Evolutionary conservation across 148 eudicot genomes (phyloP).

Genomic region (Chenopodium album): DNA sequence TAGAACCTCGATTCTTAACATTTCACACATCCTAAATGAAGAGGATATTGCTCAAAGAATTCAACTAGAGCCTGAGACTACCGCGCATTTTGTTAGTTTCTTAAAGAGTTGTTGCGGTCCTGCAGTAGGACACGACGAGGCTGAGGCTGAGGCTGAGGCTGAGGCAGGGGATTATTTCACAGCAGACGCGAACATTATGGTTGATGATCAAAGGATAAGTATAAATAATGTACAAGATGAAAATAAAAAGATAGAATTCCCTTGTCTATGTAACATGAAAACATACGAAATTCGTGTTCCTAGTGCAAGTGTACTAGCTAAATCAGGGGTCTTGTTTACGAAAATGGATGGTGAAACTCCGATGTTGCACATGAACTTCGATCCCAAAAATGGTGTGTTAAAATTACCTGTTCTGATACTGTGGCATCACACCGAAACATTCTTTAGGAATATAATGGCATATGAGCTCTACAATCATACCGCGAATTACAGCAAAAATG

Average conservation of each 20-base stretch:
- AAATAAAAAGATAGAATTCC: neutral
- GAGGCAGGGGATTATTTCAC: neutral
- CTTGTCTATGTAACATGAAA: constrained; percentile 20
- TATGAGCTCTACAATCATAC: constrained; percentile 22
- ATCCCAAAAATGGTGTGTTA: neutral
- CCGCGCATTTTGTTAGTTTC: constrained; percentile 23
- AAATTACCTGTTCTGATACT: constrained; percentile 14
- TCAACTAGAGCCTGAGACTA: neutral
- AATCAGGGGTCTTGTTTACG: constrained; percentile 10
- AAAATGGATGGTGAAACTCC: neutral
- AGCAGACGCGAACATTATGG: neutral
- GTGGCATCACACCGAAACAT: constrained; percentile 28
- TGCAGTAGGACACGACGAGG: neutral
- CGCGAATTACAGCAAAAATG: neutral
- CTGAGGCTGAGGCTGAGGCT: neutral
- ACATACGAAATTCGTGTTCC: constrained; percentile 14
- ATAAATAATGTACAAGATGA: neutral
- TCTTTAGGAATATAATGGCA: constrained; percentile 25
- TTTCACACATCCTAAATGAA: constrained; percentile 3
- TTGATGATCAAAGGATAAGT: neutral
- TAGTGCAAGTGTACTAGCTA: constrained; percentile 11
- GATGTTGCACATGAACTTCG: constrained; percentile 9
- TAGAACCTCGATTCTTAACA: constrained; percentile 29
- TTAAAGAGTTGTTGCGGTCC: constrained; percentile 19
- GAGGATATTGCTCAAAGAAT: neutral